Evolutionary conservation across 2,329 filamentous ascomycete species (phyloP).

Genomic region (Cladosporium phlei): DNA sequence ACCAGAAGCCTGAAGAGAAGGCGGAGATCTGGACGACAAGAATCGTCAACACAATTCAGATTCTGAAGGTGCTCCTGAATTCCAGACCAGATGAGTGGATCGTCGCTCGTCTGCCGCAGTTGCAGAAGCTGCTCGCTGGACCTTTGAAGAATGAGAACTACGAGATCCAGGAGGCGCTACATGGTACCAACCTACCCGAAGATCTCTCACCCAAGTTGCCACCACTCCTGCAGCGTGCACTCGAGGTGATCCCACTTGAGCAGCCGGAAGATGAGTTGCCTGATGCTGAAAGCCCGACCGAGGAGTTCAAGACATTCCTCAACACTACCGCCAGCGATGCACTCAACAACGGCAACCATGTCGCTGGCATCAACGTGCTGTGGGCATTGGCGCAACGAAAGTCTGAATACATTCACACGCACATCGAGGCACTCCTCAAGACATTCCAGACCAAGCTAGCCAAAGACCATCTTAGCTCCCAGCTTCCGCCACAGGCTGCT

Average conservation of each 20-base stretch:
- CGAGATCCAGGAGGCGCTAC: constrained; percentile 89
- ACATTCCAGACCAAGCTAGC: constrained; percentile 87
- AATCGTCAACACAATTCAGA: constrained; percentile 90
- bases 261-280: constrained; percentile 63
- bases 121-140: constrained; percentile 89
- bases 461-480: constrained; percentile 81
- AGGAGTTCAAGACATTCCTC: constrained; percentile 80
- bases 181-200: constrained; percentile 66
- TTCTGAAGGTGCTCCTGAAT: constrained; percentile 83
- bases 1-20: constrained; percentile 51
- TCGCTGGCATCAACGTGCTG: constrained; percentile 85
- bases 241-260: constrained; percentile 83
- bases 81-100: constrained; percentile 90
- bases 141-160: constrained; percentile 80
- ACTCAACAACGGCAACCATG: constrained; percentile 68
- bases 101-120: constrained; percentile 64
- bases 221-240: constrained; percentile 72
- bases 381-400: constrained; percentile 87
- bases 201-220: constrained; percentile 59
- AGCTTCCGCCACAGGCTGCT: constrained; percentile 54
- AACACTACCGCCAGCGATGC: constrained; percentile 84
- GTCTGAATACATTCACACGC: constrained; percentile 81
- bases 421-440: constrained; percentile 86
- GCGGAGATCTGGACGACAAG: constrained; percentile 72
- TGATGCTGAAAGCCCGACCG: constrained; percentile 69